phyloP scores from a whole-genome alignment of 306 rosid genomes.

The Mimosa bimucronata region DNA sequence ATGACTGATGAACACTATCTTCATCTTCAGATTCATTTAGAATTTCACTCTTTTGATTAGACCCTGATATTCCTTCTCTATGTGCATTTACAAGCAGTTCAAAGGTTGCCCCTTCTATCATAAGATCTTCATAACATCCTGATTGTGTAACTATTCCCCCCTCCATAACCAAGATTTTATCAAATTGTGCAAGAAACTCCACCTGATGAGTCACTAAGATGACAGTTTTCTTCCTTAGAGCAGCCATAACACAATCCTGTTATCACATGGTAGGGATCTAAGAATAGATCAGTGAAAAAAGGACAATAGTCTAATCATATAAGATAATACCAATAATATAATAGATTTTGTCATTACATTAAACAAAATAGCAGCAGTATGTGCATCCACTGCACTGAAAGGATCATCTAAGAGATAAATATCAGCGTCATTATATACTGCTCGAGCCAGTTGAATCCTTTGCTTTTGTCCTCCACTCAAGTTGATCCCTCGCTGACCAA shows the following conservation, averaged over 20 bases:
- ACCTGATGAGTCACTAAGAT: constrained; percentile 89
- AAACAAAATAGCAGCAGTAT: constrained; percentile 69
- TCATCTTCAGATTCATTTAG: constrained; percentile 32
- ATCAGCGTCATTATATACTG: constrained; percentile 78
- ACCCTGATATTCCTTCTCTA: constrained; percentile 50
- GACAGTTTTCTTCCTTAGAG: constrained; percentile 66
- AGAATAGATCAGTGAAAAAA: constrained; percentile 18
- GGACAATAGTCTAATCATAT: background rate
- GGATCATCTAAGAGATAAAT: constrained; percentile 82
- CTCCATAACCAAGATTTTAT: constrained; percentile 72
- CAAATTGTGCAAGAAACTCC: constrained; percentile 72
- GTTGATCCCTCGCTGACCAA: constrained; percentile 88
- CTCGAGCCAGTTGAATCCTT: constrained; percentile 83
- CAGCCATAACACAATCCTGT: constrained; percentile 78
- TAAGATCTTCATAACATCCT: constrained; percentile 67
- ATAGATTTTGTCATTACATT: constrained; percentile 46
- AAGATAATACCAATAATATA: background rate
- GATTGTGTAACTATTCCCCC: constrained; percentile 65
- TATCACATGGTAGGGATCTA: constrained; percentile 20
- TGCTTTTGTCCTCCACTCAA: constrained; percentile 95
- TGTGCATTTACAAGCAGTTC: constrained; percentile 84
- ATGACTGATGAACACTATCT: constrained; percentile 23
- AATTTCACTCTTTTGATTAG: constrained; percentile 40
- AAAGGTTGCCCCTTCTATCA: constrained; percentile 70
- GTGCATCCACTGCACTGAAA: constrained; percentile 90